Conservation (phyloP, 768 basidiomycete genomes). For the Lentinula boryana region DNA sequence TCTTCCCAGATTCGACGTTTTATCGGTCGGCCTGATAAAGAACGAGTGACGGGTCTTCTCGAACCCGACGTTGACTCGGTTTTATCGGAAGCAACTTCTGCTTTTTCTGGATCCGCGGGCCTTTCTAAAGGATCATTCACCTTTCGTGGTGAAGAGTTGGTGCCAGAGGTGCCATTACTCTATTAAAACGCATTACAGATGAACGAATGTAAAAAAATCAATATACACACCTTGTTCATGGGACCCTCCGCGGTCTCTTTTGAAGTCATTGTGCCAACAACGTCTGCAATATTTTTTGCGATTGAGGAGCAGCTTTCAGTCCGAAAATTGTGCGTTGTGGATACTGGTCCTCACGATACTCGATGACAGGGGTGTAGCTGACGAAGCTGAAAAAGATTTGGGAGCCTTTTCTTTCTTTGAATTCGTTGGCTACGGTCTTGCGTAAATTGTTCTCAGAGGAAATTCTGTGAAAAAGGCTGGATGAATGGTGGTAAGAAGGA, state of each 20-base stretch:
- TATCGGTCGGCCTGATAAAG: constrained; percentile 1
- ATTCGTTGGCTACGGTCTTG: too few relatives aligned
- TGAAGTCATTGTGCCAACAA: background rate
- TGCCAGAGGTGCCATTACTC: background rate
- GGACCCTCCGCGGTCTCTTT: background rate
- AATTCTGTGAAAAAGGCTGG: background rate
- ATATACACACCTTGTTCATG: background rate
- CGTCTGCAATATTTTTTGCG: background rate
- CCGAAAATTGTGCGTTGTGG: background rate
- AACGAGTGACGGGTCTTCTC: constrained; percentile 3
- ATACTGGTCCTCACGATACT: background rate
- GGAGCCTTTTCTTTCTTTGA: too few relatives aligned
- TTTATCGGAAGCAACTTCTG: background rate
- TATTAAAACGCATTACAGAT: background rate
- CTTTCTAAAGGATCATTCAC: background rate
- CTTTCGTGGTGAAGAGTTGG: background rate
- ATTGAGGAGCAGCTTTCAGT: background rate
- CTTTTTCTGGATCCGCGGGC: background rate
- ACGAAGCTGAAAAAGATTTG: background rate
- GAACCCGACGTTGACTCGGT: background rate
- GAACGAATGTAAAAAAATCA: background rate
- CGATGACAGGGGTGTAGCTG: constrained; percentile 3
- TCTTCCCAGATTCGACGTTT: constrained; percentile 3
- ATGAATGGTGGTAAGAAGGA: background rate
- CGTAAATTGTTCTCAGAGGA: background rate